phyloP scores from a whole-genome alignment of 306 rosid species.

The Malus sylvestris region DNA sequence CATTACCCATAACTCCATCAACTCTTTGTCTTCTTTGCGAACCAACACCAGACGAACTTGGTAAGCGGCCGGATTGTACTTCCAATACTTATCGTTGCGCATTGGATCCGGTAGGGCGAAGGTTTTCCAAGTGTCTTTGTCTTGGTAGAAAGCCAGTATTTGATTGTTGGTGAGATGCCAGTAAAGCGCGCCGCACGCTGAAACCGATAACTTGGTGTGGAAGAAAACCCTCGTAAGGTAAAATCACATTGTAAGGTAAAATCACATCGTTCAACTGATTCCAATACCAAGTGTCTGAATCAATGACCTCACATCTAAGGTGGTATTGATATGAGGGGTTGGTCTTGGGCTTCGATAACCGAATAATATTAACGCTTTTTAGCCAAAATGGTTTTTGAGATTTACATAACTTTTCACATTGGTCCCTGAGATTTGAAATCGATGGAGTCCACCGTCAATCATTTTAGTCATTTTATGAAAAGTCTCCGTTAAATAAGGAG shows the following conservation, averaged over 20 bases:
- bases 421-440: too few relatives aligned
- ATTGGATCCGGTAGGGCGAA: background rate
- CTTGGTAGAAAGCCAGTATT: background rate
- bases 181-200: background rate
- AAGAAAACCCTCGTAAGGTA: background rate
- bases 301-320: background rate
- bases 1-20: too few relatives aligned
- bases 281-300: constrained; percentile 2
- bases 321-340: background rate
- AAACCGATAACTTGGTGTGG: background rate
- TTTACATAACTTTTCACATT: too few relatives aligned
- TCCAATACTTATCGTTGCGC: too few relatives aligned
- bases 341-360: background rate
- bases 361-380: too few relatives aligned
- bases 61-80: too few relatives aligned
- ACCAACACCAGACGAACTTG: too few relatives aligned
- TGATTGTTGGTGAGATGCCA: background rate
- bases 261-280: background rate
- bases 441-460: accelerated
- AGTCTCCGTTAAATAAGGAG: too few relatives aligned
- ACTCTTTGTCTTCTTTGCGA: too few relatives aligned
- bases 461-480: too few relatives aligned
- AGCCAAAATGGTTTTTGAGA: too few relatives aligned
- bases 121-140: background rate
- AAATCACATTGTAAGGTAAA: background rate